Evolutionary conservation across 441 rosid genomes (phyloP).

Genomic region (Gossypium aridum): DNA sequence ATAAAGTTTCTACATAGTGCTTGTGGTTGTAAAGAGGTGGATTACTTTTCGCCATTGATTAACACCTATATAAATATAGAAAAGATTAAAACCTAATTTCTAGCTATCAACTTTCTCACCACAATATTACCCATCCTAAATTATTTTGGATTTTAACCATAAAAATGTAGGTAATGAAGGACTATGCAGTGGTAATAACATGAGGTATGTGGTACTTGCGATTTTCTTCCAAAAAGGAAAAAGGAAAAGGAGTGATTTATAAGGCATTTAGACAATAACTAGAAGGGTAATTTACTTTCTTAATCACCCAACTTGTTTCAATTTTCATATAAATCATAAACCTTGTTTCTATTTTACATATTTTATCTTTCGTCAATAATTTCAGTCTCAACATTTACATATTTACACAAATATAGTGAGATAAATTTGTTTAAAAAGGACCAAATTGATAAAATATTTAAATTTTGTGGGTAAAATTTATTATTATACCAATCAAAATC

Average conservation of each 20-base stretch:
- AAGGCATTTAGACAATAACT: no score
- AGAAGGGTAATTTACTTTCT: neutral
- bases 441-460: no score
- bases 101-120: neutral
- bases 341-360: no score
- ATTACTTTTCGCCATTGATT: neutral
- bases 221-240: neutral
- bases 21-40: neutral
- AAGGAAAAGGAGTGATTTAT: neutral
- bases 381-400: no score
- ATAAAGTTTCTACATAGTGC: neutral
- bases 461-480: no score
- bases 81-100: neutral
- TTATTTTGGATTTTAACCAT: neutral
- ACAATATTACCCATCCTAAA: neutral
- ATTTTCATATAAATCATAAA: no score
- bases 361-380: no score
- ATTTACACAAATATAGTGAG: no score
- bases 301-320: no score
- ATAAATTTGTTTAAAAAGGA: no score
- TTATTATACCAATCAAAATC: no score
- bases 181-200: neutral
- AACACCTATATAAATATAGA: neutral
- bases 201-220: neutral
- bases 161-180: neutral